Evolutionary conservation across 1,284 basidiomycete genomes (phyloP), one percentile per base, ranked within the genome.

Genomic region (Gomphus bonarii): DNA sequence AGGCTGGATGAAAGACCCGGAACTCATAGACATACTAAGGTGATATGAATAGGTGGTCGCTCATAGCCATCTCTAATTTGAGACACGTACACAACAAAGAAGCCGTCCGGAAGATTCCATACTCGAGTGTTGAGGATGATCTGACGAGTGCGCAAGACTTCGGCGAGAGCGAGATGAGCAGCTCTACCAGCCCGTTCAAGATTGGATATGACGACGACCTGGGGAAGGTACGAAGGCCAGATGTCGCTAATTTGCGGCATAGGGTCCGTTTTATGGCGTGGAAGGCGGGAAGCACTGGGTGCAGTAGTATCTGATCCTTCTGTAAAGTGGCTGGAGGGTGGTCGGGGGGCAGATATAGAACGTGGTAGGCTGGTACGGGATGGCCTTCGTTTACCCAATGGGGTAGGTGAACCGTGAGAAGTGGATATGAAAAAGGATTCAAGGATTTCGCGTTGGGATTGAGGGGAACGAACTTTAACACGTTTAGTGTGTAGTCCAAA

Each of bases 41-140:
- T 75, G 61, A 78, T 78, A 63, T 85, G 75, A 36, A 90, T 76
- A 0, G 70, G 66, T 0, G 88, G 87, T 58, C 83, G 72, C 64
- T 88, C 84, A 52, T 71, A 72, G 0, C 77, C 69, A 65, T 87
- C 78, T 9, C 63, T 59, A 74, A 69, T 16, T 79, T 75, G 68
- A 84, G 87, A 54, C 6, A 91, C 79, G 62, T 85, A 88, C 1
- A 91, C 75, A 55, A 84, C 67, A 36, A 90, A 72, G 65, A 91
- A 91, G 1, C 76, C 78, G 6, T 80, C 73, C 1, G 88, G 87
- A n/a, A 89, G 67, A 56, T 76, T 75, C 75, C 80, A 81, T 0
- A 69, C 67, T 28, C 73, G 70, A 48, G 73, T 73, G 11, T 61
- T 60, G 16, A 85, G 64, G 9, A 76, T 65, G 11, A 90, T 68